Percentiles rank a stretch among this genome's conserved stretches.
Conservation (phyloP, 2,329 filamentous ascomycete genomes). For the Beauveria bassiana region DNA sequence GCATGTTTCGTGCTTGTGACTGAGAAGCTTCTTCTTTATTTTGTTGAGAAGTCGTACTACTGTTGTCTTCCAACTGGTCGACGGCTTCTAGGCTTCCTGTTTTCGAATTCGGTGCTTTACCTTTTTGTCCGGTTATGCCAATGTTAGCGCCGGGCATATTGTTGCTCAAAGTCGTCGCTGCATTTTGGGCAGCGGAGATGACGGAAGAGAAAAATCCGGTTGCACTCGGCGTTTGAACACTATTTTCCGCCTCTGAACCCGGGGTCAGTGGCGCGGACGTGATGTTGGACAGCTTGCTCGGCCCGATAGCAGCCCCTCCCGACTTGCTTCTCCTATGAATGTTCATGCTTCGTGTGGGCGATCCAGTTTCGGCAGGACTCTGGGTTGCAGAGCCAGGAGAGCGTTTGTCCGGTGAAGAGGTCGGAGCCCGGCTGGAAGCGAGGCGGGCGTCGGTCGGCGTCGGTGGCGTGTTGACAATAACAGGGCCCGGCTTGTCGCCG, state of each 20-base stretch:
- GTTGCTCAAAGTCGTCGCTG: constrained; percentile 66
- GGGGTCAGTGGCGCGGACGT: constrained; percentile 68
- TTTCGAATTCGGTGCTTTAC: constrained; percentile 16
- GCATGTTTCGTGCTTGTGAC: constrained; percentile 23
- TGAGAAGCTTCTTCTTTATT: not conserved
- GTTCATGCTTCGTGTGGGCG: constrained; percentile 63
- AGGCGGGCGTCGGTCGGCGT: constrained; percentile 45
- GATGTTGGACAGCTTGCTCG: constrained; percentile 81
- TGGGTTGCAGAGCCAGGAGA: constrained; percentile 20
- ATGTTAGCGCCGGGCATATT: constrained; percentile 63
- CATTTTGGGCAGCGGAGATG: constrained; percentile 87
- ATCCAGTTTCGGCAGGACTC: constrained; percentile 44
- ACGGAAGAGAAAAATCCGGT: constrained; percentile 89
- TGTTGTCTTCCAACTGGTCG: constrained; percentile 1
- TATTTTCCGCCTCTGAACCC: constrained; percentile 53
- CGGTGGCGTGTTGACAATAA: constrained; percentile 60
- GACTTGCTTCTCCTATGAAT: constrained; percentile 53
- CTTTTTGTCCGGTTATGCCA: constrained; percentile 36
- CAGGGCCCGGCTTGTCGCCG: constrained; percentile 36
- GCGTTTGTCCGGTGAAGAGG: constrained; percentile 21
- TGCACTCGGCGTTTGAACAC: constrained; percentile 47
- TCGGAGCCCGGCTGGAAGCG: constrained; percentile 16
- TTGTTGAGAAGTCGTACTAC: constrained; percentile 25
- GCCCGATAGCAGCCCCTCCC: constrained; percentile 49
- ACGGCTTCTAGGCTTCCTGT: constrained; percentile 20